Evolutionary conservation across 1,139 yeast genomes (phyloP).

Genomic region (Barnettozyma hawaiiensis): DNA sequence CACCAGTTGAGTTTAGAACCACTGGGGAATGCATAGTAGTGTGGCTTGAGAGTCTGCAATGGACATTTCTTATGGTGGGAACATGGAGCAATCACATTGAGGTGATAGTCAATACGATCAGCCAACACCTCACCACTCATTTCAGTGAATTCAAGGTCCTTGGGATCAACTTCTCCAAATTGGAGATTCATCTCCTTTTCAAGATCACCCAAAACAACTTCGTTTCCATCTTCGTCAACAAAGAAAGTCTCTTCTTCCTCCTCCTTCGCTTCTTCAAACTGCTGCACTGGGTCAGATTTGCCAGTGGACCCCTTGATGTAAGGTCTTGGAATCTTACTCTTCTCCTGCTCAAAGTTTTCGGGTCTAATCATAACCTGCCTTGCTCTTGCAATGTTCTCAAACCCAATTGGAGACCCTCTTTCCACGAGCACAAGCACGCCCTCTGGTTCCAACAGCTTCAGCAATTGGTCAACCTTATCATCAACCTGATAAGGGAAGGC

Average conservation of each 20-base stretch:
- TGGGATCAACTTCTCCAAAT: conserved; percentile 38
- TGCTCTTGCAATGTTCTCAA: conserved; percentile 84
- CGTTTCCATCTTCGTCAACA: conserved; percentile 29
- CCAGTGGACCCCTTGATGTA: conserved; percentile 49
- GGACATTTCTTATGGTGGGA: conserved; percentile 88
- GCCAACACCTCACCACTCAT: conserved; percentile 30
- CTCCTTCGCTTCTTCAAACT: conserved; percentile 28
- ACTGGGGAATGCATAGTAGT: conserved; percentile 52
- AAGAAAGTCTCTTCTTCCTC: conserved; percentile 30
- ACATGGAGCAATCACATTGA: conserved; percentile 81
- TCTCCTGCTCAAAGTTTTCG: conserved; percentile 51
- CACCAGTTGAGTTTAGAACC: conserved; percentile 69
- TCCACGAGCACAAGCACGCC: conserved; percentile 79
- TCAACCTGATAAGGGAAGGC: conserved; percentile 73
- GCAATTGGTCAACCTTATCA: conserved; percentile 52
- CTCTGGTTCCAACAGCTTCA: conserved; percentile 60
- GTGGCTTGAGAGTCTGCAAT: conserved; percentile 70
- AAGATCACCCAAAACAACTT: conserved; percentile 30
- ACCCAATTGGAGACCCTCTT: conserved; percentile 86
- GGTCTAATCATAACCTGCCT: conserved; percentile 86
- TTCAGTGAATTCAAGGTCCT: conserved; percentile 48
- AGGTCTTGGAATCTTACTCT: conserved; percentile 67
- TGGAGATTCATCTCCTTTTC: conserved; percentile 36
- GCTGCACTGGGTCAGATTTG: conserved; percentile 26
- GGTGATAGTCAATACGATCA: conserved; percentile 40